phyloP scores from a whole-genome alignment of 2,329 filamentous ascomycete species.

The Fusarium duplospermum region DNA sequence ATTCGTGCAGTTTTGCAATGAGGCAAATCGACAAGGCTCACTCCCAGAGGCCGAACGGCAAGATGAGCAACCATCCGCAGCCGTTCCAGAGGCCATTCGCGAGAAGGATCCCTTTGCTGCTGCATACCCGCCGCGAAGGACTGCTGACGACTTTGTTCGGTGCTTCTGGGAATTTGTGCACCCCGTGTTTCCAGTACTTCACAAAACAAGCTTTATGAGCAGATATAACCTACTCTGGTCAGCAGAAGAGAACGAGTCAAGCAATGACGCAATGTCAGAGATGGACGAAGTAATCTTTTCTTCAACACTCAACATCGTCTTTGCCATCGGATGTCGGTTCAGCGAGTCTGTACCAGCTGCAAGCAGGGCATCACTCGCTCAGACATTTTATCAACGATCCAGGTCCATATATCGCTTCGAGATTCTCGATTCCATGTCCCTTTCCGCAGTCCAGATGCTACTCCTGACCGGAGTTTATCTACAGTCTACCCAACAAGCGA shows the following conservation, averaged over 20 bases:
- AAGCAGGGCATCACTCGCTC: neutral
- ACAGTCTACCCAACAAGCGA: slow-evolving; percentile 12
- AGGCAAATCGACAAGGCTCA: neutral
- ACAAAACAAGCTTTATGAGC: slow-evolving; percentile 1
- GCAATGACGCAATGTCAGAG: neutral
- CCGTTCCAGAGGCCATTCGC: neutral
- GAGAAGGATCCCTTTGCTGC: neutral
- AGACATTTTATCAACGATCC: slow-evolving; percentile 17
- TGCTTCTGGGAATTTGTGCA: slow-evolving; percentile 21
- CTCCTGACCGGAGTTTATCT: slow-evolving; percentile 17
- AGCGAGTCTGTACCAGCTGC: neutral
- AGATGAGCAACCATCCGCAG: neutral
- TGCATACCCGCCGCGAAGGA: neutral
- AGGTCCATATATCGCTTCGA: neutral
- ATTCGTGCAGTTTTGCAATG: neutral
- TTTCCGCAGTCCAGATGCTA: slow-evolving; percentile 3
- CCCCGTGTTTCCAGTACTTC: slow-evolving; percentile 12
- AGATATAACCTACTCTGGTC: neutral
- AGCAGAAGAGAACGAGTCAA: neutral
- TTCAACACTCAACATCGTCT: slow-evolving; percentile 10
- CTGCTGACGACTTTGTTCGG: neutral
- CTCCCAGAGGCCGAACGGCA: neutral
- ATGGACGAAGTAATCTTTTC: neutral
- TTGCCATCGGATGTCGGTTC: slow-evolving; percentile 15
- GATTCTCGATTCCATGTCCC: slow-evolving; percentile 4